phyloP scores from a whole-genome alignment of 305 asterid genomes.

The Fraxinus greggii region DNA sequence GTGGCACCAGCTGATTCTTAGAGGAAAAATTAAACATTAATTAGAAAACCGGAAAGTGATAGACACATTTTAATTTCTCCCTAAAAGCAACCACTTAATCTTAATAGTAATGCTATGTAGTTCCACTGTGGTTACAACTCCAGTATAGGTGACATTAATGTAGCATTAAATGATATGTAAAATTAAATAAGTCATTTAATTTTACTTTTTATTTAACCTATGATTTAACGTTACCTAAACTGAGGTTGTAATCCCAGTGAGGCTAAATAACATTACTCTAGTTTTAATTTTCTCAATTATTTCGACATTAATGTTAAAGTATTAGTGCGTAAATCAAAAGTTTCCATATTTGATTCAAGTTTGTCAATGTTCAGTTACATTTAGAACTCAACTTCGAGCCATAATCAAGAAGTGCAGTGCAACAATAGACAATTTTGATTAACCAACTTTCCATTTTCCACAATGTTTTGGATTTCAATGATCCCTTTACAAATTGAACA shows the following conservation, averaged over 20 bases:
- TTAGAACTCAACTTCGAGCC: background rate
- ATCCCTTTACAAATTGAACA: background rate
- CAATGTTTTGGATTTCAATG: background rate
- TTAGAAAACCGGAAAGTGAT: too few species aligned
- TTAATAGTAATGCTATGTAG: too few species aligned
- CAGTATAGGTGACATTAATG: too few species aligned
- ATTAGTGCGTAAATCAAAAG: background rate
- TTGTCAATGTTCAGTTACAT: background rate
- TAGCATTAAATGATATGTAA: too few species aligned
- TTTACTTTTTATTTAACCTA: too few species aligned
- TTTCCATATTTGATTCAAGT: background rate
- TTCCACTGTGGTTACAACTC: too few species aligned
- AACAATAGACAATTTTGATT: background rate
- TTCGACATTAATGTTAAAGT: background rate
- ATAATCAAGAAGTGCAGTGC: background rate
- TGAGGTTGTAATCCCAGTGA: too few species aligned
- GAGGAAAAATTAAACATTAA: too few species aligned
- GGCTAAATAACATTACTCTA: too few species aligned
- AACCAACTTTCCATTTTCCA: background rate
- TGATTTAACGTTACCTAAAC: too few species aligned
- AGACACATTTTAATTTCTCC: background rate
- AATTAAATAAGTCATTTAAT: too few species aligned
- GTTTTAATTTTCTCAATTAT: background rate
- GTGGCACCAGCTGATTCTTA: too few species aligned
- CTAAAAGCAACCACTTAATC: background rate